A percentile compares a stretch with the other conserved stretches of the same genome.
phyloP scores from a whole-genome alignment of 176 grass and related monocot genomes.

The Musa troglodytarum region DNA sequence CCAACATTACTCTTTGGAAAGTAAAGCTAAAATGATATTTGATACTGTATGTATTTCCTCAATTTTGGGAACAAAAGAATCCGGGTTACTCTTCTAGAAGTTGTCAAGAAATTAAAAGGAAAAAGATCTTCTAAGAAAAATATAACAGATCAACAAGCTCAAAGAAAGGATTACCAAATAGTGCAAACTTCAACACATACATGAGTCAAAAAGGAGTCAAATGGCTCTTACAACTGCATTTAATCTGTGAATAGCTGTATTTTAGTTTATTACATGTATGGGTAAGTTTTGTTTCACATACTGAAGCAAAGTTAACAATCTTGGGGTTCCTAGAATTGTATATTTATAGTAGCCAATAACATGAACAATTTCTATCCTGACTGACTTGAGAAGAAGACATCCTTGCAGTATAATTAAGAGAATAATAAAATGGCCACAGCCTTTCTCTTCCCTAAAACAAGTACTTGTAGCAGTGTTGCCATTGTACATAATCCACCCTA shows the following conservation, averaged over 20 bases:
- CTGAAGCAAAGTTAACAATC: no score
- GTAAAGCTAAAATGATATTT: neutral
- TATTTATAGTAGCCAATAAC: no score
- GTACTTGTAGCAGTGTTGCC: neutral
- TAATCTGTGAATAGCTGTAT: no score
- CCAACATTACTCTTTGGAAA: neutral
- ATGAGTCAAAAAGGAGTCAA: neutral
- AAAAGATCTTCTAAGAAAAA: neutral
- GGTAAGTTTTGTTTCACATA: no score
- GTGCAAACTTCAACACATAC: neutral
- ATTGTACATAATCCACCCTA: neutral
- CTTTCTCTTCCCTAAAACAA: neutral
- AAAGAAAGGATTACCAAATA: neutral
- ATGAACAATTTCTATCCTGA: no score
- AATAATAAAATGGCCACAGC: neutral
- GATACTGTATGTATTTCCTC: neutral
- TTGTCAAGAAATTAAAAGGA: neutral
- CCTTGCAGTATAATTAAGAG: neutral
- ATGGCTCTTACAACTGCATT: no score
- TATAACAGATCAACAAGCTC: neutral
- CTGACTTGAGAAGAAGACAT: neutral
- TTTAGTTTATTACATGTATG: no score
- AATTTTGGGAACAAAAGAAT: neutral
- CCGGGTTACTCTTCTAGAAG: neutral
- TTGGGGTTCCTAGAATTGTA: no score